phyloP scores from a whole-genome alignment of 768 basidiomycete genomes.

The Russula compacta region DNA sequence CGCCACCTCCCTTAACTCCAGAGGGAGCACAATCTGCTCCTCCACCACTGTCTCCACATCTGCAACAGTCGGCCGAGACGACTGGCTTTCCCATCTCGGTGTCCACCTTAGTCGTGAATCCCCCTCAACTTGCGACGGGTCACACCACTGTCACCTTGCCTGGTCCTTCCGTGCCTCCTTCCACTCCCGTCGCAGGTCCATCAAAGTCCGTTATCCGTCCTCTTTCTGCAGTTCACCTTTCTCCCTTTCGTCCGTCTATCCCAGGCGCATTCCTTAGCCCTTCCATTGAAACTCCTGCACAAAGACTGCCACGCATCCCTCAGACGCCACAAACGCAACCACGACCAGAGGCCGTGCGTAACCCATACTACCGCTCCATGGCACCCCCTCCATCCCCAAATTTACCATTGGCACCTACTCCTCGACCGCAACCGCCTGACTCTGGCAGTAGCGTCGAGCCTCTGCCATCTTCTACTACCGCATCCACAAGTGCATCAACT shows the following conservation, averaged over 20 bases:
- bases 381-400: slow-evolving; percentile 21
- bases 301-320: neutral
- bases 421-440: slow-evolving; percentile 13
- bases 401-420: slow-evolving; percentile 7
- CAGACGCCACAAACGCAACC: slow-evolving; percentile 13
- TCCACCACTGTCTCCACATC: neutral
- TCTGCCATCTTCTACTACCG: neutral
- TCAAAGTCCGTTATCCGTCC: neutral
- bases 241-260: slow-evolving; percentile 3
- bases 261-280: slow-evolving; percentile 12
- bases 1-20: neutral
- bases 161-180: neutral
- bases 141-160: neutral
- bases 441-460: neutral
- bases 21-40: neutral
- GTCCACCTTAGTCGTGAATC: neutral
- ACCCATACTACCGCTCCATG: slow-evolving; percentile 18
- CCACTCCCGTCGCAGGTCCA: slow-evolving; percentile 4
- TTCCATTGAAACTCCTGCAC: slow-evolving; percentile 1
- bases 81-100: neutral
- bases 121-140: neutral
- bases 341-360: slow-evolving; percentile 6
- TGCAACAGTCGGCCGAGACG: neutral
- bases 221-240: neutral
- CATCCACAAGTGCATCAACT: neutral